Evolutionary conservation across 495 filamentous ascomycete genomes (phyloP), one percentile per base, ranked within the genome.

Genomic region (Bombardia bombarda): DNA sequence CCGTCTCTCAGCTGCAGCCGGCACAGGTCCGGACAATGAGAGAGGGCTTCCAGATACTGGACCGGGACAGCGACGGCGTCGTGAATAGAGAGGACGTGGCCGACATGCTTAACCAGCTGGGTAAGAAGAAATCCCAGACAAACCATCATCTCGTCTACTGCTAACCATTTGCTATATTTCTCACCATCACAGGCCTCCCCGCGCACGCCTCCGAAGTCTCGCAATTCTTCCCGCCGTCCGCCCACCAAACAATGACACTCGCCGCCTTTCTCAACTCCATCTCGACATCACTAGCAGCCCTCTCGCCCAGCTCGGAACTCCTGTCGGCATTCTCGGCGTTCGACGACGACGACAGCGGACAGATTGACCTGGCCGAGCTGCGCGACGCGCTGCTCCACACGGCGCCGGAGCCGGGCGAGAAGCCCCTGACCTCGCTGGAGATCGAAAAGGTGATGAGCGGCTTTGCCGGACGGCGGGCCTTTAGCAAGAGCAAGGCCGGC

Each of bases 341-440:
- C 51, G 92, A 98, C 53, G 86, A 93, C 48, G 87, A 93, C 50
- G 92, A 98, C 60, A 88, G 84, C 53, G 92, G 93, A 7, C 87
- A 95, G 59, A 78, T 97, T 23, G 87, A 96, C 54, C 69, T 92
- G 14, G 72, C 61, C 1, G 90, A 95, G 60, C 66, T 98, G 36
- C 75, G 83, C 26, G 85, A 90, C 50, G 87, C 90, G 3, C 59
- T 98, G 36, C 55, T 95, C 36, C 74, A 90, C 50, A 94, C 89
- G 6, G 76, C 77, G 9, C 84, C 86, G 2, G 87, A 90, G 46
- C 69, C 74, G 1, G 90, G 81, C 26, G 84, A 83, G 51, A 57
- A 60, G 36, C 59, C 73, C 4, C 62, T 95, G 58, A 84, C 78
- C 1, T 80, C 84, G 37, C 58, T 73, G 39, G 87, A 97, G 55